Evolutionary conservation across 805 yeast species (phyloP).

Genomic region (Candida verbasci): DNA sequence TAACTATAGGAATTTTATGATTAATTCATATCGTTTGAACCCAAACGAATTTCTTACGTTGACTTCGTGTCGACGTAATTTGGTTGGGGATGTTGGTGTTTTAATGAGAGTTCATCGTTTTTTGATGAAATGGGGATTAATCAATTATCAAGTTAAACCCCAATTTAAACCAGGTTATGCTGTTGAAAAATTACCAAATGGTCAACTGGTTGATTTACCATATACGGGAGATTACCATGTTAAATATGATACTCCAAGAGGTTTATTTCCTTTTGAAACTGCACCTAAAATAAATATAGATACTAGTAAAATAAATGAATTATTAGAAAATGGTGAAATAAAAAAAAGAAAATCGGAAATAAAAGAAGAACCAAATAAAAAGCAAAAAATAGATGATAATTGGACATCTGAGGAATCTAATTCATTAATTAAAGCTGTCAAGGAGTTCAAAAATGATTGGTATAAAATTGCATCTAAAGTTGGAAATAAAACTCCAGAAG

Average conservation of each 20-base stretch:
- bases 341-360: conserved; percentile 5
- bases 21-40: conserved; percentile 80
- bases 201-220: conserved; percentile 51
- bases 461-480: conserved; percentile 61
- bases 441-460: conserved; percentile 72
- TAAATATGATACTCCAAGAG: conserved; percentile 84
- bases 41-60: conserved; percentile 87
- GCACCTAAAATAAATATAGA: conserved; percentile 62
- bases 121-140: conserved; percentile 86
- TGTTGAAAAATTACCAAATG: conserved; percentile 46
- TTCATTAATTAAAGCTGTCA: conserved; percentile 58
- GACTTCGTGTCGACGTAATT: conserved; percentile 85
- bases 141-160: conserved; percentile 87
- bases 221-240: conserved; percentile 73
- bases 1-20: conserved; percentile 82
- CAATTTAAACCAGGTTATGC: conserved; percentile 62
- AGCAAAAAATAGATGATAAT: conserved; percentile 30
- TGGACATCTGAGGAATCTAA: conserved; percentile 71
- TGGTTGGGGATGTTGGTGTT: conserved; percentile 89
- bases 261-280: conserved; percentile 86
- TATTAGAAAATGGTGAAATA: conserved; percentile 13
- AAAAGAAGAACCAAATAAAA: conserved; percentile 11
- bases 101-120: conserved; percentile 81
- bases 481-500: conserved; percentile 64
- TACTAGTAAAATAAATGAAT: conserved; percentile 29